These are phyloP conservation scores for Sclerospora graminicola DNA, from an alignment of 352 stramenopile species.

Conservation along the genomic window DNA sequence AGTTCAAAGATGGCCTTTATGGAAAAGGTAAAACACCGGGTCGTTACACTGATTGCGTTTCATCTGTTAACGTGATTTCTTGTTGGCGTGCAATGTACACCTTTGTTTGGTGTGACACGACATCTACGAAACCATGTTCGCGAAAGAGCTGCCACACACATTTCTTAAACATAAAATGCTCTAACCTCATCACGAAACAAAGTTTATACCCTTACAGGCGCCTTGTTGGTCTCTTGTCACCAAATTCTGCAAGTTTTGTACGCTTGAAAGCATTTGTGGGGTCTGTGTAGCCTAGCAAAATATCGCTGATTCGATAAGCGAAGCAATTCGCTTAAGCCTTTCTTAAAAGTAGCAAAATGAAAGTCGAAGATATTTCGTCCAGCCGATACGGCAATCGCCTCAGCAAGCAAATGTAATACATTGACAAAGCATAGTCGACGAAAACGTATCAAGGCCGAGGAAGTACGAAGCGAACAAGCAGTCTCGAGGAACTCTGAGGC, in stretches of 20 bases:
- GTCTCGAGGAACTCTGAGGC: constrained; percentile 13
- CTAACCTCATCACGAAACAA: background rate
- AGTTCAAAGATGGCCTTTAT: constrained; percentile 56
- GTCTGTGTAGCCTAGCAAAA: constrained; percentile 34
- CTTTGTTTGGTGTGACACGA: constrained; percentile 93
- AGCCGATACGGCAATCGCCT: too few species aligned
- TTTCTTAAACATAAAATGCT: background rate
- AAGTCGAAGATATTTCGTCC: too few species aligned
- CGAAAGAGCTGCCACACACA: constrained; percentile 58
- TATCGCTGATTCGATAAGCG: too few species aligned
- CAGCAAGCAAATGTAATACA: background rate
- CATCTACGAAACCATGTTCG: constrained; percentile 91
- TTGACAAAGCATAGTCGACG: too few species aligned
- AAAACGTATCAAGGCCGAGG: constrained; percentile 21
- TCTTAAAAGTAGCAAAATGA: too few species aligned
- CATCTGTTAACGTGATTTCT: constrained; percentile 85
- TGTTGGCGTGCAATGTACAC: constrained; percentile 27
- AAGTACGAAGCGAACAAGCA: constrained; percentile 20
- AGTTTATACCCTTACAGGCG: constrained; percentile 38
- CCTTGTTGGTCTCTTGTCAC: constrained; percentile 51
- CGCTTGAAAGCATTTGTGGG: constrained; percentile 57
- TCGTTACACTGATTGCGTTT: too few species aligned
- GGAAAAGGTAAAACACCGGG: too few species aligned
- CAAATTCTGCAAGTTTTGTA: constrained; percentile 57
- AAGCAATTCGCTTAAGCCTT: too few species aligned